These are phyloP conservation scores for Boletus subparvulus DNA, from an alignment of 768 basidiomycete species.

Conservation along the genomic window DNA sequence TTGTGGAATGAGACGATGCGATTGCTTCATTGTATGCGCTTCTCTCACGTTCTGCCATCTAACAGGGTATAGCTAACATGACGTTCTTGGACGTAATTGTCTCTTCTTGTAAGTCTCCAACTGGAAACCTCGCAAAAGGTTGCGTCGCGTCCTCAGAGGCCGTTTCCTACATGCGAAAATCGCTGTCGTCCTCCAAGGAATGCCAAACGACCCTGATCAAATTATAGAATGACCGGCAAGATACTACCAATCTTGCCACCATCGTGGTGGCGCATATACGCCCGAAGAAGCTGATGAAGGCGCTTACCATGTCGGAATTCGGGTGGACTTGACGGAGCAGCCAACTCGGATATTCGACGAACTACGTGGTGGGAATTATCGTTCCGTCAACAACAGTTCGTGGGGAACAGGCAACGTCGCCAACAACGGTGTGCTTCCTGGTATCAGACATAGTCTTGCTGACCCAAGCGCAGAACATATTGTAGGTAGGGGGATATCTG, in stretches of 20 bases:
- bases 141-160: constrained; percentile 65
- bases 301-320: too few species aligned
- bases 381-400: constrained; percentile 46
- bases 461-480: constrained; percentile 35
- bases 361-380: constrained; percentile 72
- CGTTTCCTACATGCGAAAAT: constrained; percentile 66
- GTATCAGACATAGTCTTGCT: constrained; percentile 3
- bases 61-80: constrained; percentile 71
- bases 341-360: constrained; percentile 81
- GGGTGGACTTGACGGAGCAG: constrained; percentile 52
- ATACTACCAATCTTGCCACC: constrained; percentile 91
- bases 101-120: constrained; percentile 83
- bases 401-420: constrained; percentile 6
- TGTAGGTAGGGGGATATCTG: constrained; percentile 71
- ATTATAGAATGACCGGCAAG: constrained; percentile 79
- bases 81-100: constrained; percentile 83
- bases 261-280: constrained; percentile 66
- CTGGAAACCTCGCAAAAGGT: constrained; percentile 51
- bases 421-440: neutral
- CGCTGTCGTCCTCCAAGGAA: constrained; percentile 74
- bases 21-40: constrained; percentile 82
- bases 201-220: constrained; percentile 82
- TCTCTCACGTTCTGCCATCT: constrained; percentile 78
- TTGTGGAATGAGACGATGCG: constrained; percentile 81
- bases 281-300: too few species aligned